These are phyloP conservation scores for Polychaeton citri DNA, from an alignment of 2,329 filamentous ascomycete genomes.

Conservation along the genomic window DNA sequence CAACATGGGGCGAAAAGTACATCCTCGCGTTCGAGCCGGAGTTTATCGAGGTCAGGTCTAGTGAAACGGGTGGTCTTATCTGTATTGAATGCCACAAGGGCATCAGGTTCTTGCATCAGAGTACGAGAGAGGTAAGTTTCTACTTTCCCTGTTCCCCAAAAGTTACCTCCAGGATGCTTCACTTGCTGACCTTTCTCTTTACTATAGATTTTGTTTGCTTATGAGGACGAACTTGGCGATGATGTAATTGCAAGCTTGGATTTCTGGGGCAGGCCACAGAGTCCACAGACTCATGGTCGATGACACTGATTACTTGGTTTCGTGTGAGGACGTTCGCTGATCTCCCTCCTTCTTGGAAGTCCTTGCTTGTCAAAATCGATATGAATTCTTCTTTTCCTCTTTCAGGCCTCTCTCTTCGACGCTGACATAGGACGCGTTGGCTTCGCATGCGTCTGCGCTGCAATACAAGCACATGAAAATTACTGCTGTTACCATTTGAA, in stretches of 20 bases:
- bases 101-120: constrained; percentile 93
- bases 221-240: constrained; percentile 87
- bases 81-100: constrained; percentile 95
- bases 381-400: no score
- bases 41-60: constrained; percentile 92
- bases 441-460: no score
- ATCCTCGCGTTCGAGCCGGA: constrained; percentile 95
- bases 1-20: constrained; percentile 80
- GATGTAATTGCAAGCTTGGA: constrained; percentile 91
- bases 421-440: no score
- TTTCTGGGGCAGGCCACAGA: constrained; percentile 56
- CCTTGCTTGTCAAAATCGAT: no score
- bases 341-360: no score
- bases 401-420: no score
- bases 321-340: no score
- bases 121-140: constrained; percentile 77
- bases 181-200: no score
- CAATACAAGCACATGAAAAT: no score
- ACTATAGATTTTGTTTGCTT: constrained; percentile 81
- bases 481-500: no score
- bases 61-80: constrained; percentile 80
- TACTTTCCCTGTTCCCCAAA: constrained; percentile 3
- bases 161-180: no score
- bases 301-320: no score
- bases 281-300: background rate